Percentiles rank a stretch among this genome's conserved stretches.
Conservation (phyloP, 768 basidiomycete genomes). For the Lentinula guzmanii region DNA sequence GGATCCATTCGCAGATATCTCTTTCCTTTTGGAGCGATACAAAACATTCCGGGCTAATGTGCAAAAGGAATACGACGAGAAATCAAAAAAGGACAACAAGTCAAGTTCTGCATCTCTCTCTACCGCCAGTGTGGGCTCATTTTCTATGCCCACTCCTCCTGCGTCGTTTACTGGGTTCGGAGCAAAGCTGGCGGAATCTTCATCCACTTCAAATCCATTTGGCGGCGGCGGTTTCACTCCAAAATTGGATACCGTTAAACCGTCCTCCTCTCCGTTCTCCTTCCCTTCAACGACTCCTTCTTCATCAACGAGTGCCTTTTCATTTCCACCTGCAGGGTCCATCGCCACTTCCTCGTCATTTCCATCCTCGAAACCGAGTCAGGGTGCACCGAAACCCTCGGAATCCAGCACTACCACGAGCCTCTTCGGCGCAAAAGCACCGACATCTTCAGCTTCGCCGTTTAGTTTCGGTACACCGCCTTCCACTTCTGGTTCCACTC, state of each 20-base stretch:
- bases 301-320: constrained; percentile 4
- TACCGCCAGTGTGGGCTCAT: background rate
- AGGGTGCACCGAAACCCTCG: background rate
- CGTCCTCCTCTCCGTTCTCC: constrained; percentile 14
- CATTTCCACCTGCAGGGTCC: constrained; percentile 3
- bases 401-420: background rate
- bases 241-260: constrained; percentile 3
- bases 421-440: constrained; percentile 9
- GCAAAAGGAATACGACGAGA: constrained; percentile 48
- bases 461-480: constrained; percentile 6
- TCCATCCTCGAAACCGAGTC: background rate
- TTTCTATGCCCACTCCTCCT: constrained; percentile 26
- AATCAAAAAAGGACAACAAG: constrained; percentile 1
- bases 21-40: constrained; percentile 53
- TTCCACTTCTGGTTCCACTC: constrained; percentile 9
- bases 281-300: constrained; percentile 11
- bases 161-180: constrained; percentile 28
- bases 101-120: constrained; percentile 6
- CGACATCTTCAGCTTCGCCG: constrained; percentile 7
- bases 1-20: constrained; percentile 67
- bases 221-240: constrained; percentile 17
- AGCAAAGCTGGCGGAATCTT: constrained; percentile 10
- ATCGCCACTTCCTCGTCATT: constrained; percentile 3
- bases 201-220: constrained; percentile 10
- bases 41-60: constrained; percentile 46